Evolutionary conservation across 345 rosid genomes (phyloP), one percentile per base, ranked within the genome.

Genomic region (Heritiera littoralis): DNA sequence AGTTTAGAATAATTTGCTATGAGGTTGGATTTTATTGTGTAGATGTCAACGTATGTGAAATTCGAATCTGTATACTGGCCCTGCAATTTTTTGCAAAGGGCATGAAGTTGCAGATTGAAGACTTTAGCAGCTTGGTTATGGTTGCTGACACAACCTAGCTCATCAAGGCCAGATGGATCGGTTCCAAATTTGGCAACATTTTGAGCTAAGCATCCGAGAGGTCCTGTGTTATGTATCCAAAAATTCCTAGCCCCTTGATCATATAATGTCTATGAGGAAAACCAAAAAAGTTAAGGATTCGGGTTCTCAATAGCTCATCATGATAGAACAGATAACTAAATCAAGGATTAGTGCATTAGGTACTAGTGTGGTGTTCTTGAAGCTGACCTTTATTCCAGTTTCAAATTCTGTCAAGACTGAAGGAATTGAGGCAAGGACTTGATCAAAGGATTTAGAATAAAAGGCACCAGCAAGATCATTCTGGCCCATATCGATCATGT

Each of bases 401-500:
- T 96, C 99, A 45, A 96, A 92, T 78, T 90, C 97, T 40, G 81
- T 77, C 83, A 96, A 85, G 78, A 86, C 85, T 15, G 86, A 76
- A 0, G 99, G 99, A 80, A 94, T 87, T 12, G 84, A 87, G 32
- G 97, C 99, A 68, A 94, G 80, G 20, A 96, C 79, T 85, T 96
- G 98, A 76, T 96, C 97, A 32, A 83, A 86, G 66, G 97, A 82
- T 78, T 92, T 94, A 56, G 99, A 96, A 75, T 96, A 96, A 75
- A 96, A 96, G 66, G 95, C 91, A 81, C 99, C 98, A 60, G 97
- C 99, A 70, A 96, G 85, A 87, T 96, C 99, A 81, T 96, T 96
- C 87, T 96, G 98, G 54, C 99, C 98, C 13, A 96, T 92, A 46
- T 96, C 99, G 64, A 95, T 87, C 95, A 89, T 91, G 88, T 95